Percentiles rank a stretch among this genome's conserved stretches.
These are phyloP conservation scores for Hanseniaspora valbyensis DNA, from an alignment of 805 yeast species.

Conservation along the genomic window DNA sequence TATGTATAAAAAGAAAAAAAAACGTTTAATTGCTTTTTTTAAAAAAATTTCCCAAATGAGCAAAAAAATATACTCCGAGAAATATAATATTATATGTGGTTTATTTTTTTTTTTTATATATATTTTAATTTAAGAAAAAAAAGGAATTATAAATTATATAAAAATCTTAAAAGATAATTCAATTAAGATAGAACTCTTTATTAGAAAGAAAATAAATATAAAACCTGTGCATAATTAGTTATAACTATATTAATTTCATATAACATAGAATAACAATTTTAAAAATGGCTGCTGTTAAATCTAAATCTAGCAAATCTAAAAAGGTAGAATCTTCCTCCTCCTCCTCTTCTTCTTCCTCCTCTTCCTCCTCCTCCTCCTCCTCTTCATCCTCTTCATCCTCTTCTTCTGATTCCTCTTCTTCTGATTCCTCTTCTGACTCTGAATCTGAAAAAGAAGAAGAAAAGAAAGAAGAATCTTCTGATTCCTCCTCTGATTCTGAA, in stretches of 20 bases:
- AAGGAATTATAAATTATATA: not conserved
- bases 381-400: constrained; percentile 21
- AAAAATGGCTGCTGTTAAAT: constrained; percentile 21
- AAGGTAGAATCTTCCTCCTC: constrained; percentile 29
- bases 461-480: constrained; percentile 5
- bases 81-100: not conserved
- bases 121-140: too few species aligned
- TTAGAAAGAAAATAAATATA: not conserved
- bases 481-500: constrained; percentile 20
- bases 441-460: constrained; percentile 11
- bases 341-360: constrained; percentile 34
- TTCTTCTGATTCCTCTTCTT: constrained; percentile 16
- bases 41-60: not conserved
- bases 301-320: constrained; percentile 22
- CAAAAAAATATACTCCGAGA: not conserved
- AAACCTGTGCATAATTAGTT: not conserved
- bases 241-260: too few species aligned
- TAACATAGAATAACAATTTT: too few species aligned
- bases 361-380: constrained; percentile 19
- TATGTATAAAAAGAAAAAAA: too few species aligned
- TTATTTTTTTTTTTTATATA: too few species aligned
- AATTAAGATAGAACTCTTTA: too few species aligned
- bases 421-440: constrained; percentile 19
- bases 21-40: not conserved
- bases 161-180: not conserved